Conservation (phyloP, 176 grass and related monocot species). For the Paspalum notatum region DNA sequence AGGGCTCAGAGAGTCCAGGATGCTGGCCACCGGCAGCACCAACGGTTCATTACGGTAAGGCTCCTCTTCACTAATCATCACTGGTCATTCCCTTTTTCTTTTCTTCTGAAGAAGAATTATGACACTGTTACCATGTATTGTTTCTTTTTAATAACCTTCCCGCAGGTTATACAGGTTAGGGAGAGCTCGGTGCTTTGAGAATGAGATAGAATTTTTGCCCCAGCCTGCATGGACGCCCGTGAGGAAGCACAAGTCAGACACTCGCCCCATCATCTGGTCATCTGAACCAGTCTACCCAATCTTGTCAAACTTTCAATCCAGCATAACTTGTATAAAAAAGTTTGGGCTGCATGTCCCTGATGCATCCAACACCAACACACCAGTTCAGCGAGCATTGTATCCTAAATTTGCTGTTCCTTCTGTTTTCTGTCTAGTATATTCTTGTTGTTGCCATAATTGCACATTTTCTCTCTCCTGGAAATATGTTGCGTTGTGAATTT, state of each 20-base stretch:
- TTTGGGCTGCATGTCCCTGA: constrained; percentile 21
- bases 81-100: background rate
- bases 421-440: constrained; percentile 11
- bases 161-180: constrained; percentile 55
- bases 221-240: constrained; percentile 46
- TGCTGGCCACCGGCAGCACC: constrained; percentile 50
- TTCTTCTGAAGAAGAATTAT: background rate
- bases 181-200: constrained; percentile 14
- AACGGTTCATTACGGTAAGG: constrained; percentile 62
- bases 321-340: constrained; percentile 65
- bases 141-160: constrained; percentile 29
- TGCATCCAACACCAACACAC: constrained; percentile 34
- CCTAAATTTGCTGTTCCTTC: constrained; percentile 34
- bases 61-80: constrained; percentile 12
- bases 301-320: constrained; percentile 51
- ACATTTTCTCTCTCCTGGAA: background rate
- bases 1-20: constrained; percentile 47
- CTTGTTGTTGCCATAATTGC: background rate
- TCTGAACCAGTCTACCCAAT: constrained; percentile 27
- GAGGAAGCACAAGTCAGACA: constrained; percentile 32
- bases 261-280: constrained; percentile 53
- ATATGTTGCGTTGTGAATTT: constrained; percentile 28
- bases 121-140: background rate
- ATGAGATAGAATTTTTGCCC: constrained; percentile 49
- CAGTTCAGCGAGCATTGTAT: constrained; percentile 66